Base-by-base conservation (phyloP, 2,329 filamentous ascomycete species). In the Claviceps pazoutovae region DNA sequence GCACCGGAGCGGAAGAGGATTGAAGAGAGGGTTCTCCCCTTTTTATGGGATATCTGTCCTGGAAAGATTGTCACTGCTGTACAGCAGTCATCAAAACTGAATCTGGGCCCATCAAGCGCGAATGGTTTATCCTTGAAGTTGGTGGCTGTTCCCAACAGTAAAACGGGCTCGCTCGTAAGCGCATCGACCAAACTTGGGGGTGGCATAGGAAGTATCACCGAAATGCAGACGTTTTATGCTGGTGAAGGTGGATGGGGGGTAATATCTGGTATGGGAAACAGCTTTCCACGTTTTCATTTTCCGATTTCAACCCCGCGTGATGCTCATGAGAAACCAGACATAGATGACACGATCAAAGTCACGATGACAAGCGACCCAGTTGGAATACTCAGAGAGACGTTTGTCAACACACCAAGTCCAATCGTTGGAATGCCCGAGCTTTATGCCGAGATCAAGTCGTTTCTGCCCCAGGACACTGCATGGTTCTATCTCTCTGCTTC, bases 401-500 rank as follows among this genome's bases (percentile, higher is more conserved):
- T 97, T 61, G 79, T 86, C 46, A 84, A 90, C 49, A 72, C 80
- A 16, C 84, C 89, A 0, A 71, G 75, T 14, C 80, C 87, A 0
- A 80, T 91, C 14, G 61, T 74, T 0, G 88, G 87, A 47, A 96
- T 96, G 88, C 86, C 89, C 0, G 82, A 87, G 59, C 75, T 96
- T 1, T 96, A 95, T 70, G 68, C 71, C 21, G 74, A 83, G 51
- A 73, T 95, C 11, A 71, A 82, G 45, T 65, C 68, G 5, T 58
- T 73, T 4, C 60, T 82, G 23, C 70, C 73, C 1, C 62, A 75
- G 8, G 73, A 75, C 8, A 84, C 88, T 1, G 79, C 88, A 0
- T 95, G 87, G 76, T 95, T 95, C 72, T 97, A 97, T 67, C 78
- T 97, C 46, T 94, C 88, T 0, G 90, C 91, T 0, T 95, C 89